These are phyloP conservation scores for Neurospora sp. DNA, from an alignment of 495 filamentous ascomycete species.

Conservation along the genomic window DNA sequence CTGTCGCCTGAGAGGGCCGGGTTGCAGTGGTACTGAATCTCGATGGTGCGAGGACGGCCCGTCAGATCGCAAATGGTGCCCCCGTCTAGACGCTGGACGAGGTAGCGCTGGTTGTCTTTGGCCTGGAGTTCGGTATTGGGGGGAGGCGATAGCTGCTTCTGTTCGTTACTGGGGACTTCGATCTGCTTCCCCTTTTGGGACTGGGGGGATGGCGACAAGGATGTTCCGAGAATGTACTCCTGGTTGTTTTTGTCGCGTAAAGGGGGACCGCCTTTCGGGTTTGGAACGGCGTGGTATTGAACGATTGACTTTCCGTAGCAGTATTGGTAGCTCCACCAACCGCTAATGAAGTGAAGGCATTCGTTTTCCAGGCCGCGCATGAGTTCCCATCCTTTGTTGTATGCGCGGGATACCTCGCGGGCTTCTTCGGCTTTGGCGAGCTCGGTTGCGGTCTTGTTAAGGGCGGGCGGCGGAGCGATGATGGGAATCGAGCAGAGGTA, in stretches of 20 bases:
- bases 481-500: constrained; percentile 83
- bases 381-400: constrained; percentile 80
- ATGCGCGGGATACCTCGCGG: constrained; percentile 76
- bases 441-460: constrained; percentile 51
- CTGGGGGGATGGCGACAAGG: constrained; percentile 20
- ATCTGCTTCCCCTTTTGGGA: constrained; percentile 23
- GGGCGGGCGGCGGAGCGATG: constrained; percentile 41
- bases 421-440: constrained; percentile 63
- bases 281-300: constrained; percentile 81
- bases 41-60: constrained; percentile 70
- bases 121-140: constrained; percentile 60
- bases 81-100: constrained; percentile 79
- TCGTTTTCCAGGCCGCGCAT: constrained; percentile 74
- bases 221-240: constrained; percentile 67
- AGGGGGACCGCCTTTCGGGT: constrained; percentile 50
- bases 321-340: constrained; percentile 97
- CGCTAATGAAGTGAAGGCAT: constrained; percentile 83
- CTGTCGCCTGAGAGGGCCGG: constrained; percentile 63
- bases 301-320: constrained; percentile 83
- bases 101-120: constrained; percentile 75
- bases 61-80: constrained; percentile 90
- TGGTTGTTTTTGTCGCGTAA: constrained; percentile 68
- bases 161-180: constrained; percentile 9
- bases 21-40: constrained; percentile 89
- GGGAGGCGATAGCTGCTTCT: constrained; percentile 25